Evolutionary conservation across 768 basidiomycete species (phyloP), one percentile per base, ranked within the genome.

Genomic region (Pulveroboletus sp.): DNA sequence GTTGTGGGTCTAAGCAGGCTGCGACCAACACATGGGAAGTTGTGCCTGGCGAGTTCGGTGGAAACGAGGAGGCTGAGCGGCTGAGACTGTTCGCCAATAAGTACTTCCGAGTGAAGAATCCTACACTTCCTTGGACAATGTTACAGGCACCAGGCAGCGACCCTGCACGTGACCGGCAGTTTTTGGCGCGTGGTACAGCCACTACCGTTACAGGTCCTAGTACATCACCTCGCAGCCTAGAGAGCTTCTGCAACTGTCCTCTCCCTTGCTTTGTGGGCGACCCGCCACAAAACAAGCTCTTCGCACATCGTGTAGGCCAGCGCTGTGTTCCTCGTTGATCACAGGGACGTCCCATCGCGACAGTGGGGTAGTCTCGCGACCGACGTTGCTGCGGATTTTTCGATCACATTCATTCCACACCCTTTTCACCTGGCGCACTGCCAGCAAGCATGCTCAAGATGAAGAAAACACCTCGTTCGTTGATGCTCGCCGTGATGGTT

Each of bases 401-500:
- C 43, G 57, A 63, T 59, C 36, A 54, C 66, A 39, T 36, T 59
- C 62, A 34, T 63, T 58, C 51, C 43, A 39, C 31, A 31, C 53
- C 30, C 12, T 32, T 51, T 38, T 49, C 16, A 30, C 51, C 24
- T 49, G 20, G 37, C 46, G 27, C 38, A 45, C 32, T 36, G 24
- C 44, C 47, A 51, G 44, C 34, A 37, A 35, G 61, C 39, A 49
- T 52, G 47, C 39, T 47, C 53, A 58, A 53, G 50, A 60, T 65
- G 60, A 59, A 63, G 49, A 53, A 54, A 37, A 37, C 55, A 47
- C 50, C 45, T 23, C 57, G 52, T 16, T 51, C 59, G 32, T 55
- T 73, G 26, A 43, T 70, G 24, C 42, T 74, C 20, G 58, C 65
- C 26, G 41, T 60, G 30, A 47, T 61, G 6, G 57, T 64, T 22